Evolutionary conservation across 2,329 filamentous ascomycete species (phyloP).

Genomic region (Colletotrichum navitas): DNA sequence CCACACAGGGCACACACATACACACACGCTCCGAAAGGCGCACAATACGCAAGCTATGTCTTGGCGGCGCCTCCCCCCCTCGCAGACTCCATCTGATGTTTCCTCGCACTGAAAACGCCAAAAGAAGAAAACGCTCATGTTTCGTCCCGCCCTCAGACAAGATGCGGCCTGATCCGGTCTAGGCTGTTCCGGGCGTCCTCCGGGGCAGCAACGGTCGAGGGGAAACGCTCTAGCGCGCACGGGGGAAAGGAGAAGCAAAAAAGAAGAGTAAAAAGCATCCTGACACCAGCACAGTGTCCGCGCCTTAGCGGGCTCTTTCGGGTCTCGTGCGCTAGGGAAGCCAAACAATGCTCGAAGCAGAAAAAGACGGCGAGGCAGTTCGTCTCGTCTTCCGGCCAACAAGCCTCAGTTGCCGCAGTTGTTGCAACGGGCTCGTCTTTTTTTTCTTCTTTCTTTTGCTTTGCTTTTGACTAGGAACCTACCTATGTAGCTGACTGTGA

Average conservation of each 20-base stretch:
- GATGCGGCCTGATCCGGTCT: not conserved
- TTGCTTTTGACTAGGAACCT: not conserved
- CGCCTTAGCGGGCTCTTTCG: not conserved
- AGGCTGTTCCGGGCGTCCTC: not conserved
- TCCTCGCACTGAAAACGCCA: not conserved
- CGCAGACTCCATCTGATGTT: not conserved
- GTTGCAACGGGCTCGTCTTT: not conserved
- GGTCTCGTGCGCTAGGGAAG: not conserved
- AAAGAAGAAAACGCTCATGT: not conserved
- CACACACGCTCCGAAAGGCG: not conserved
- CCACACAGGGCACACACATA: not conserved
- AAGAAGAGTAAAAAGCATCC: not conserved
- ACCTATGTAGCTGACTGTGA: not conserved
- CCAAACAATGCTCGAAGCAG: not conserved
- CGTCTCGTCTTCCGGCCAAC: constrained; percentile 4
- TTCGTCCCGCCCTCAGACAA: constrained; percentile 1
- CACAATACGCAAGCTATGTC: constrained; percentile 8
- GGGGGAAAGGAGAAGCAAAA: not conserved
- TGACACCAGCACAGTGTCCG: constrained; percentile 15
- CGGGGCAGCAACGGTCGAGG: constrained; percentile 18
- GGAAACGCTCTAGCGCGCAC: not conserved
- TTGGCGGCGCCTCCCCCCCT: not conserved
- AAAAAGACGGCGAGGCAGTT: not conserved
- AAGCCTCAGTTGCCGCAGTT: not conserved
- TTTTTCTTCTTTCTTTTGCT: not conserved